These are phyloP conservation scores for Talaromyces sp. DNA, from an alignment of 2,329 filamentous ascomycete genomes.

Conservation along the genomic window DNA sequence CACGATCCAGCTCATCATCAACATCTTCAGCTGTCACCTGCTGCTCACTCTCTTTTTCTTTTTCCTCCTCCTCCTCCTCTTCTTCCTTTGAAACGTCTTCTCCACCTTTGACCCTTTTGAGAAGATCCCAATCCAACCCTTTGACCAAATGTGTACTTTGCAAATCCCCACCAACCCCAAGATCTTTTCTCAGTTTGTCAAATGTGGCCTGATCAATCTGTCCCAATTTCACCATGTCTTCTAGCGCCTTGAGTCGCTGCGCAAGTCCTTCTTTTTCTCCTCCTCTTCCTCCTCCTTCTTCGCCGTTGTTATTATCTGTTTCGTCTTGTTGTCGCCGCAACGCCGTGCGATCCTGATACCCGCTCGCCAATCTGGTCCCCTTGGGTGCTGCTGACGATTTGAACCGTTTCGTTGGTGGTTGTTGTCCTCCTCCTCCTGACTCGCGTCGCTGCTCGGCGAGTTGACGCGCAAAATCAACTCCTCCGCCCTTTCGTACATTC, in stretches of 20 bases:
- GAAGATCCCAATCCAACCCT: slow-evolving; percentile 78
- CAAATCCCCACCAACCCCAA: slow-evolving; percentile 73
- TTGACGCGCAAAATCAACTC: slow-evolving; percentile 74
- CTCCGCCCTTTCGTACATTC: slow-evolving; percentile 49
- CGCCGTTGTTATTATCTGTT: too few species aligned
- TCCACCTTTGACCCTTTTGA: slow-evolving; percentile 40
- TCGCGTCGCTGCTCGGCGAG: slow-evolving; percentile 68
- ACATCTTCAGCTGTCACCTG: slow-evolving; percentile 40
- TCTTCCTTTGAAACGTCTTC: slow-evolving; percentile 49
- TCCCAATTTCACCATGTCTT: slow-evolving; percentile 75
- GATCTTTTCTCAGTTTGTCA: slow-evolving; percentile 67
- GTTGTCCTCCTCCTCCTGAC: slow-evolving; percentile 18
- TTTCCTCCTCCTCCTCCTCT: slow-evolving; percentile 25
- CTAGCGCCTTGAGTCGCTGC: slow-evolving; percentile 69
- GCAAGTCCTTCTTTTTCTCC: slow-evolving; percentile 52
- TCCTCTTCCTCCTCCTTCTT: slow-evolving; percentile 46
- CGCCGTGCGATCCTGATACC: slow-evolving; percentile 79
- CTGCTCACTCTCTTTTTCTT: slow-evolving; percentile 20
- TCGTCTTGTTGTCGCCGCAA: slow-evolving; percentile 45
- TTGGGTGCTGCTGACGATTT: slow-evolving; percentile 72
- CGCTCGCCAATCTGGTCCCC: slow-evolving; percentile 71
- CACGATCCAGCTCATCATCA: slow-evolving; percentile 57
- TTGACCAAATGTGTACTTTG: slow-evolving; percentile 83
- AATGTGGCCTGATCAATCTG: slow-evolving; percentile 79
- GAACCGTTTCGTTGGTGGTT: slow-evolving; percentile 66